Percentiles rank a stretch among this genome's conserved stretches.
Conservation (phyloP, 805 yeast genomes). For the Lachancea cidri region DNA sequence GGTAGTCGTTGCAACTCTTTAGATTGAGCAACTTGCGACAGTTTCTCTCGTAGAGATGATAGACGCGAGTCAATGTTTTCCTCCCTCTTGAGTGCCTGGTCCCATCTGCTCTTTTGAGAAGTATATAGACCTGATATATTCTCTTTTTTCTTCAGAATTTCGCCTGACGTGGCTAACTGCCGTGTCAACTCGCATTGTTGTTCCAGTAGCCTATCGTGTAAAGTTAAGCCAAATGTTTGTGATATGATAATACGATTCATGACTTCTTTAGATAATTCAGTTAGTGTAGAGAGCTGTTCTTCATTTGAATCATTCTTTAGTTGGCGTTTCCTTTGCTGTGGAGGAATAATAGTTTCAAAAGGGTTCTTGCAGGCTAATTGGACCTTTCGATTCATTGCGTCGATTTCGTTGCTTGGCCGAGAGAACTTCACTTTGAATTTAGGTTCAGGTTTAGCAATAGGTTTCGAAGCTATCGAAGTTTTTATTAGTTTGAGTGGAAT, state of each 20-base stretch:
- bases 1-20: conserved; percentile 23
- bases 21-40: conserved; percentile 20
- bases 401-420: conserved; percentile 23
- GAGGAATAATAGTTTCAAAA: conserved; percentile 14
- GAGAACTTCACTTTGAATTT: conserved; percentile 12
- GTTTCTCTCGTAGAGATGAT: conserved; percentile 22
- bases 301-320: conserved; percentile 24
- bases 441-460: neutral
- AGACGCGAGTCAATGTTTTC: conserved; percentile 30
- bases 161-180: conserved; percentile 34
- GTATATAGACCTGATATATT: conserved; percentile 13
- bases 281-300: conserved; percentile 22
- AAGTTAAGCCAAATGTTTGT: conserved; percentile 31
- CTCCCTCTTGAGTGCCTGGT: conserved; percentile 31
- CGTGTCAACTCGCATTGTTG: conserved; percentile 40
- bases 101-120: conserved; percentile 14
- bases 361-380: conserved; percentile 14
- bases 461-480: neutral
- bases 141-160: conserved; percentile 17
- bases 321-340: conserved; percentile 19
- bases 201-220: conserved; percentile 34
- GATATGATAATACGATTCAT: conserved; percentile 20
- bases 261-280: conserved; percentile 21
- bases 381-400: conserved; percentile 13
- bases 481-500: neutral